Evolutionary conservation across 176 grass and related monocot species (phyloP), one percentile per base, ranked within the genome.

Genomic region (Aegilops longissima): DNA sequence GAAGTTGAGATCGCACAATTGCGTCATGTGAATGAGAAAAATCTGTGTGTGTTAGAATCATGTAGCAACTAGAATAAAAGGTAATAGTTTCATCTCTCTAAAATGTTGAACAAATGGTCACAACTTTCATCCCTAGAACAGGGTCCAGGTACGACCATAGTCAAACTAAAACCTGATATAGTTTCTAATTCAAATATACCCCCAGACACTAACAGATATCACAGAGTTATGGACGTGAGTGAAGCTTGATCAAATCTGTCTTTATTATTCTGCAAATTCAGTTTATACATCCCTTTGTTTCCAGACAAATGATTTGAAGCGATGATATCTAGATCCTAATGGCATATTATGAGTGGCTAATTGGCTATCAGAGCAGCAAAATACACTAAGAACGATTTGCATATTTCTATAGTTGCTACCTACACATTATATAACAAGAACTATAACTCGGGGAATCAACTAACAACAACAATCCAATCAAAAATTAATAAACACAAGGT

Each of bases 401-500:
- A 83, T 7, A 36, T 85, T 81, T 61, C 63, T 82, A 35, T 23
- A 49, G 51, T 52, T 86, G 73, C 65, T 54, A 75, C 35, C 72
- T 20, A 51, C 4, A 36, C 30, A 77, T 66, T 58, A 10, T 47
- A 6, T 12, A 83, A 56, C 1, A 82, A 74, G 38, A 9, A 36
- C 0, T 17, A 79, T 29, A 81, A 10, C 17, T 63, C 16, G 68
- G 20, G 34, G 44, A 69, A 36, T 36, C 9, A 77, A 36, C 71
- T 85, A 65, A 76, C 77, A 30, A 23, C 9, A 78, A 59, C 21
- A 35, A 16, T 25, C 6, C 10, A 9, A 86, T 42, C 5, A 79
- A 80, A 33, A 25, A 30, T 74, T 69, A 7, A 7, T 25, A 6
- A 80, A 67, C 14, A 84, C 24, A 65, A 65, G 29, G 5, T 8